These are phyloP conservation scores for Rhodamnia rubescens DNA, from an alignment of 345 rosid genomes.

Conservation along the genomic window DNA sequence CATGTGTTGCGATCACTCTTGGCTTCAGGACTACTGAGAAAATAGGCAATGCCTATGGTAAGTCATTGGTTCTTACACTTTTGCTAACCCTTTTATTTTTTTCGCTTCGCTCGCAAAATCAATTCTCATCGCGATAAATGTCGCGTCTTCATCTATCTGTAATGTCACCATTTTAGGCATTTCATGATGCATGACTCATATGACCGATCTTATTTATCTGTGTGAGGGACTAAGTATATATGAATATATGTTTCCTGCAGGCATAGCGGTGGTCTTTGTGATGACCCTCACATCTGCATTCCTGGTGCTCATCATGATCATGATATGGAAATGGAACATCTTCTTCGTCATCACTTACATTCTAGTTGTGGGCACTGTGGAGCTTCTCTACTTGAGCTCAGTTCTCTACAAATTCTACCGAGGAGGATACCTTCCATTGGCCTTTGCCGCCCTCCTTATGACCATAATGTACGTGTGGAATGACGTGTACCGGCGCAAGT, in stretches of 20 bases:
- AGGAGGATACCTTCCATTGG: constrained; percentile 40
- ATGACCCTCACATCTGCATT: constrained; percentile 27
- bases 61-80: not conserved
- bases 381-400: constrained; percentile 25
- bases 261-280: constrained; percentile 43
- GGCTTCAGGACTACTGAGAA: constrained; percentile 30
- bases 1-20: constrained; percentile 29
- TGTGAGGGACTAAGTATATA: not conserved
- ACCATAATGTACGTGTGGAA: constrained; percentile 38
- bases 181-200: not conserved
- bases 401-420: constrained; percentile 33
- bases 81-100: not conserved
- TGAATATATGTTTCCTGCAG: constrained; percentile 4
- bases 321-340: constrained; percentile 42
- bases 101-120: not conserved
- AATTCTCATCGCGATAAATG: constrained; percentile 1
- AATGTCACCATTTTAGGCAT: not conserved
- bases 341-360: constrained; percentile 15
- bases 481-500: constrained; percentile 21
- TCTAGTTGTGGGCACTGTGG: constrained; percentile 11
- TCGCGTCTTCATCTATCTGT: not conserved
- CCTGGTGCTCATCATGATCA: constrained; percentile 38
- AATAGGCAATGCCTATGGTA: constrained; percentile 57
- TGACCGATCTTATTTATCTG: not conserved
- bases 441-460: constrained; percentile 18